Base-by-base conservation (phyloP, 352 stramenopile species). In the Phytopythium helicoides region DNA sequence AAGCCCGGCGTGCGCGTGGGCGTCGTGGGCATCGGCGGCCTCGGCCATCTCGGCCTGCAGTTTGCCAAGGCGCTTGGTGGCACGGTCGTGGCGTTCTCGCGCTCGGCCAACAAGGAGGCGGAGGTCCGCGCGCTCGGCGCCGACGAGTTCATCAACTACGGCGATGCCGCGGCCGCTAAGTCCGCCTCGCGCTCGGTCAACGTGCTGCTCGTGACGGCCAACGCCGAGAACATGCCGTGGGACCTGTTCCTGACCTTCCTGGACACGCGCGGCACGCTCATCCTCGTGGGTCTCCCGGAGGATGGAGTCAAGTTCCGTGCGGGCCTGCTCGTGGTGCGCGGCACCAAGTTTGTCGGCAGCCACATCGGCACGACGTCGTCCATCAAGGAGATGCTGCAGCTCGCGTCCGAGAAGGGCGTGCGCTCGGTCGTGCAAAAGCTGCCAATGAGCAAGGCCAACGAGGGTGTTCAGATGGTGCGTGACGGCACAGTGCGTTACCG, bases 31-130 rank as follows among this genome's bases (percentile, higher is more conserved):
- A 82, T 95, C 52, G 87, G 87, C 16, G 87, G 87, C 10, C 65
- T 96, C 7, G 86, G 87, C 21, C 87, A 96, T 62, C 63, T 96
- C 49, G 86, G 56, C n/a, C 70, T 96, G 47, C 91, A 96, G 59
- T 86, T 95, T 38, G 76, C 66, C 15, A 71, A 80, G 18, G 86
- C 79, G 9, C 70, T 95, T 35, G 78, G 75, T 25, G 66, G 62
- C 12, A 54, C 84, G 0, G 72, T 84, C 11, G 73, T 83, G 15
- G 82, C 86, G 2, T 72, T 96, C 56, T 90, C 76, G 12, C 71
- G 71, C 38, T 79, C 66, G 23, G 48, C 55, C 8, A 74, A 52
- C 28, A 96, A 95, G 61, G 69, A 85, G 42, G 57, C 47, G 0
- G 63, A 80, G 36, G 78, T 79, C 10, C 47, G 57, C 18, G 48